Evolutionary conservation across 2,329 filamentous ascomycete genomes (phyloP), one percentile per base, ranked within the genome.

Genomic region (Paracorniculantispora psalliotae): DNA sequence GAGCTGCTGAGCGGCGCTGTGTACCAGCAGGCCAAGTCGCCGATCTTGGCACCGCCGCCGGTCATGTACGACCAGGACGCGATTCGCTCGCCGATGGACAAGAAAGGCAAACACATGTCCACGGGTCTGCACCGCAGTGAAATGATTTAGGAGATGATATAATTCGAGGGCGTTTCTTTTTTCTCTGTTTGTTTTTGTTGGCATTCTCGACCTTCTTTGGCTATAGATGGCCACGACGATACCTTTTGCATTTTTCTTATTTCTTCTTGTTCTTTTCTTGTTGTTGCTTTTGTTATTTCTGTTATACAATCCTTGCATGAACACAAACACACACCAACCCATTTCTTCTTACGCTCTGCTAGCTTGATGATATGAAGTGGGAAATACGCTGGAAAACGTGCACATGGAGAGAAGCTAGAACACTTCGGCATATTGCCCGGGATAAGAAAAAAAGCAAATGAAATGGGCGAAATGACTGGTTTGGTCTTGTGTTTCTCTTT

Each of bases 101-200:
- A 64, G 7, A 64, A 62, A 50, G 71, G 65, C 65, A 75, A 76
- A 47, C 73, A 75, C 59, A 72, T 77, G 48, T 75, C 77, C 30
- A 84, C 80, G 13, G 82, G 82, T 0, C 69, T 84, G 37, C 75
- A 81, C 63, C 73, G 72, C 57, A 81, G 75, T 67, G 81, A 84
- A 71, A 80, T 85, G 79, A 80, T 85, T 63, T 85, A 71, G 69
- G 48, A 39, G 39, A 48, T 52, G 47, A 37, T 23, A 25, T 44
- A 44, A 39, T 13, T 21, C 17, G 23, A 10, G 43, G 41, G 21
- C 26, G 44, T 26, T 51, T 26, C 37, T 56, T 41, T 28, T 47
- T 37, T 39, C 37, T 59, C 33, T 46, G 28, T 41, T 19, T 56
- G 26, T 2, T 46, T n/a, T 26, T 55, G 44, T 46, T 10, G 21